These are phyloP conservation scores for Saccharum officinarum DNA, from an alignment of 176 grass and related monocot genomes.

Conservation along the genomic window DNA sequence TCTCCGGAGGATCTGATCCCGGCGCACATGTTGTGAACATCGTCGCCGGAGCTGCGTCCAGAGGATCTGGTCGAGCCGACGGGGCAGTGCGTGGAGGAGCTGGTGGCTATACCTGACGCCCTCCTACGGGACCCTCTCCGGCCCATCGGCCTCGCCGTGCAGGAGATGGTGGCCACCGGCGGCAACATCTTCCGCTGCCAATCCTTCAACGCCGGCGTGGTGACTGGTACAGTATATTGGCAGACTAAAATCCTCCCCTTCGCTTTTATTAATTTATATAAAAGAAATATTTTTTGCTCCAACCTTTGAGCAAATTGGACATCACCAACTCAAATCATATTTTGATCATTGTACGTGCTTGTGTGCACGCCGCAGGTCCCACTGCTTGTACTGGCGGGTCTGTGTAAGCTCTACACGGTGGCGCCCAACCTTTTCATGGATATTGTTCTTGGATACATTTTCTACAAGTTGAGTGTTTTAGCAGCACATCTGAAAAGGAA, in stretches of 20 bases:
- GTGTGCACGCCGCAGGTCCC: constrained; percentile 18
- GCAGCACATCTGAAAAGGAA: constrained; percentile 25
- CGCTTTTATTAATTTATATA: no score
- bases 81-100: constrained; percentile 26
- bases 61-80: constrained; percentile 14
- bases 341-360: no score
- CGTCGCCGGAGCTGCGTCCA: neutral
- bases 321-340: no score
- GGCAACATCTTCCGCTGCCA: neutral
- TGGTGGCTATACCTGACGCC: constrained; percentile 10
- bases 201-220: neutral
- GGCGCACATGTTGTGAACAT: no score
- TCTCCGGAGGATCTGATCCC: no score
- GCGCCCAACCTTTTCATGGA: constrained; percentile 20
- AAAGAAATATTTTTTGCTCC: no score
- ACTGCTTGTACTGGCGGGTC: constrained; percentile 1
- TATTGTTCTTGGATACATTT: constrained; percentile 15
- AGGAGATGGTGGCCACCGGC: neutral
- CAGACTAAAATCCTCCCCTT: no score
- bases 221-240: neutral
- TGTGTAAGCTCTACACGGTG: constrained; percentile 2
- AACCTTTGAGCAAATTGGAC: no score
- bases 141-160: neutral
- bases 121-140: constrained; percentile 25
- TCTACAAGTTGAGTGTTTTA: constrained; percentile 26